Base-by-base conservation (phyloP, 2,329 filamentous ascomycete species). In the Colletotrichum kahawae region DNA sequence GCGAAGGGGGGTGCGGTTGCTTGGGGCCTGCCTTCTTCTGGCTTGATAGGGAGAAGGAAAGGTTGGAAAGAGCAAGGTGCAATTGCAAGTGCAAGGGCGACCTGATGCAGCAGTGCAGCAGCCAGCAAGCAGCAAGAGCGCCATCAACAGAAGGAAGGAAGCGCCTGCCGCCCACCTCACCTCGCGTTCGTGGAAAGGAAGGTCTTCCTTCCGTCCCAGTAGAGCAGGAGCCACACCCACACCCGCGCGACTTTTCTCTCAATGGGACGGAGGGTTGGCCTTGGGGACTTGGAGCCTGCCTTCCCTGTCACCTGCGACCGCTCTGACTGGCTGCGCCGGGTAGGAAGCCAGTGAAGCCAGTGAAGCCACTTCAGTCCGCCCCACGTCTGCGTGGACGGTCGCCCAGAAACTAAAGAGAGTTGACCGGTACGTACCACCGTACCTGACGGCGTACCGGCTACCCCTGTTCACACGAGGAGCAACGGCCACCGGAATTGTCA, bases 401-500 rank as follows among this genome's bases (percentile, higher is more conserved):
- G 54, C 12, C 7, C 33, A 60, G 36, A 24, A 18, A 66, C 57
- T 74, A 51, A 18, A 43, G 56, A 71, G 29, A 67, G 69, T 59
- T 64, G 69, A 56, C 7, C 5, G 9, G 33, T 65, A 76, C 60
- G 65, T 75, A 74, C 70, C 29, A 12, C 12, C 51, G 59, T 67
- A 60, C 70, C 65, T 76, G 70, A 65, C 29, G n/a, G 70, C 27
- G 59, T 70, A 70, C 70, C 7, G 21, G 59, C 34, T 70, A 74
- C 71, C 70, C 74, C 60, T 66, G 74, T 51, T 43, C 27, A 54
- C 51, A 21, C 43, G 54, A 71, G 72, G 51, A 60, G 66, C 60
- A 76, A 74, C 62, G 59, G 70, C 65, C 74, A 69, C 74, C 74
- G 60, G 74, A 76, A 70, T 56, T 69, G 51, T 76, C 59, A 76